Evolutionary conservation across 352 stramenopile species (phyloP), one percentile per base, ranked within the genome.

Genomic region (Globisporangium yorkense): DNA sequence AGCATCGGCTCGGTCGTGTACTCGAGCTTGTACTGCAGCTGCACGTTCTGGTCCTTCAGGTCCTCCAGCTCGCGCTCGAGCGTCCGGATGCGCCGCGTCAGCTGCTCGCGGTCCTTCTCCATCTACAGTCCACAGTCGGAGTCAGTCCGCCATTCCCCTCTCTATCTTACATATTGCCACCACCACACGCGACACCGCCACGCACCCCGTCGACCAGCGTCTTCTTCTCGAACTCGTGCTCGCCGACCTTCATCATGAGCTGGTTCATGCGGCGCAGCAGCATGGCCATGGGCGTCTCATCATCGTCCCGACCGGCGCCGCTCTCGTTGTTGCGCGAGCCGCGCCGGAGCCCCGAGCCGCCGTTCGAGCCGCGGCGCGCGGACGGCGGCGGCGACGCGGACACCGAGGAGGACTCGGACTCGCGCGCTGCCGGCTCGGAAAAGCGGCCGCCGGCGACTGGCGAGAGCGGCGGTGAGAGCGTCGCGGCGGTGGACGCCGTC

Each of bases 141-240:
- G 2, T 27, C 7, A 48, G n/a, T 48, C 43, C 3, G 5, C 18
- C 20, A 24, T 47, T 24, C 1, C 41, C 18, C n/a, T 24, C 43
- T 29, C 18, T 16, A 20, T 48, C 18, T 15, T 16, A 15, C 20
- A 3, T 18, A 5, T 12, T 8, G 31, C 20, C 24, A 27, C 24
- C 24, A 27, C 24, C 24, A 27, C 24, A 27, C 24, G 24, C 24
- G 24, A 27, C 24, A 27, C 24, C 24, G 24, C 24, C 24, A 61
- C 62, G 29, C 56, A 86, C 76, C 63, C 74, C 67, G 44, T 90
- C 78, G 45, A 92, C 81, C 27, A 93, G 76, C 63, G 72, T 88
- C 61, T 89, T 90, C 72, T 93, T 93, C 66, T 93, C 84, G 47
- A 92, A 93, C 62, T 93, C 84, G 71, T 92, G 84, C 58, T 93